phyloP scores from a whole-genome alignment of 805 yeast species.

The Lipomyces oligophaga region DNA sequence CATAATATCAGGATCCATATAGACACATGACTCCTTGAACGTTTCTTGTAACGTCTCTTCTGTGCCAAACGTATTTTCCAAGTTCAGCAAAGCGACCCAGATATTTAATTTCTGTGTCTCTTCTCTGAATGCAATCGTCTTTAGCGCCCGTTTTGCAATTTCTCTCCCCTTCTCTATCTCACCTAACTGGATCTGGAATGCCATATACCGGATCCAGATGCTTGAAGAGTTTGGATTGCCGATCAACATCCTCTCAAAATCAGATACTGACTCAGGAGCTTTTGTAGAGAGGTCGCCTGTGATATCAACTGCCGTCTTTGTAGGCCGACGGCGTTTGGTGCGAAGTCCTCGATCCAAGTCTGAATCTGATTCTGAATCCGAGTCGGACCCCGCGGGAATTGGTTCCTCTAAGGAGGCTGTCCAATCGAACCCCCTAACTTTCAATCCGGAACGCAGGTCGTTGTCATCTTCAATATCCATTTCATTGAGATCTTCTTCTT shows the following conservation, averaged over 20 bases:
- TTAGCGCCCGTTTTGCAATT: constrained; percentile 86
- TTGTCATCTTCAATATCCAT: constrained; percentile 35
- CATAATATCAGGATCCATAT: constrained; percentile 70
- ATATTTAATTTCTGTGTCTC: constrained; percentile 90
- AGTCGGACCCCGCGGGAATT: constrained; percentile 49
- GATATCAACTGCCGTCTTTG: constrained; percentile 59
- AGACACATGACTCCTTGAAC: constrained; percentile 81
- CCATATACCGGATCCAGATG: constrained; percentile 97
- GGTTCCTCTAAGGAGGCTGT: constrained; percentile 78
- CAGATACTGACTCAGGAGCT: constrained; percentile 87
- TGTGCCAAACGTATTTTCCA: constrained; percentile 91
- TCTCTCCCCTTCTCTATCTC: constrained; percentile 94
- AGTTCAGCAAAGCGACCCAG: constrained; percentile 91
- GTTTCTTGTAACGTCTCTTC: constrained; percentile 74
- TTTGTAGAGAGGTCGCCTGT: constrained; percentile 80
- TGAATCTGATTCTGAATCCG: constrained; percentile 32
- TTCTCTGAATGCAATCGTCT: constrained; percentile 83
- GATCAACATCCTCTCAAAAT: constrained; percentile 85
- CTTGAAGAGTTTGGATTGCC: constrained; percentile 93
- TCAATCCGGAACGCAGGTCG: constrained; percentile 51
- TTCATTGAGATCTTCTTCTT: constrained; percentile 37
- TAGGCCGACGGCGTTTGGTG: constrained; percentile 42
- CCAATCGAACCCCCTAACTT: constrained; percentile 93
- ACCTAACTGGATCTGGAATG: constrained; percentile 91
- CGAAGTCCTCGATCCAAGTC: constrained; percentile 37